Percentiles rank a stretch among this genome's conserved stretches.
Evolutionary conservation across 352 stramenopile species (phyloP).

Genomic region (Pythium brachiatum): DNA sequence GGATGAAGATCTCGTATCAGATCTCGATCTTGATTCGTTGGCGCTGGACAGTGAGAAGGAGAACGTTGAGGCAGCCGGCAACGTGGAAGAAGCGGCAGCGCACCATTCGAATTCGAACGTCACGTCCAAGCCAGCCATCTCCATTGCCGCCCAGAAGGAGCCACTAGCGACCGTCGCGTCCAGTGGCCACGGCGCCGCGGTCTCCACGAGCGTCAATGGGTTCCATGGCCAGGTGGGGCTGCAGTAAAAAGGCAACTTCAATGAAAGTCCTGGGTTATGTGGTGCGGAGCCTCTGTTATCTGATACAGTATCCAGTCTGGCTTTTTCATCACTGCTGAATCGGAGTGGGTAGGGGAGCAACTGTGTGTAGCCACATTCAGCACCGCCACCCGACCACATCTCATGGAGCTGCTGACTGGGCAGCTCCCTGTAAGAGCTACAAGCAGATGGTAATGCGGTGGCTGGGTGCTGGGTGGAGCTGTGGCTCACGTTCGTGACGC

Average conservation of each 20-base stretch:
- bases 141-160: not conserved
- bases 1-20: not conserved
- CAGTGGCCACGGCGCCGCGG: not conserved
- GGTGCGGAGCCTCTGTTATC: too few relatives aligned
- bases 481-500: not conserved
- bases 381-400: not conserved
- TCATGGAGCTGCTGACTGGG: not conserved
- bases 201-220: not conserved
- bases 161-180: not conserved
- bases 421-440: not conserved
- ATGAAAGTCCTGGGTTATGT: not conserved
- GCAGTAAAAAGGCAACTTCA: not conserved
- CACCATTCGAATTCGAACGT: not conserved
- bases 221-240: not conserved
- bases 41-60: constrained; percentile 15
- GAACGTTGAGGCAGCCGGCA: constrained; percentile 16
- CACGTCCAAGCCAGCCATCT: not conserved
- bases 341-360: constrained; percentile 13
- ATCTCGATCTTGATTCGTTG: not conserved
- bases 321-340: not conserved
- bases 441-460: not conserved
- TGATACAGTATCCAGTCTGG: not conserved
- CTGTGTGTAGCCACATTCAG: not conserved
- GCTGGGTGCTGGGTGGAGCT: not conserved
- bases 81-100: not conserved